A percentile compares a stretch with the other conserved stretches of the same genome.
These are phyloP conservation scores for Zelonia costaricensis DNA, from an alignment of 208 protist species.

Conservation along the genomic window DNA sequence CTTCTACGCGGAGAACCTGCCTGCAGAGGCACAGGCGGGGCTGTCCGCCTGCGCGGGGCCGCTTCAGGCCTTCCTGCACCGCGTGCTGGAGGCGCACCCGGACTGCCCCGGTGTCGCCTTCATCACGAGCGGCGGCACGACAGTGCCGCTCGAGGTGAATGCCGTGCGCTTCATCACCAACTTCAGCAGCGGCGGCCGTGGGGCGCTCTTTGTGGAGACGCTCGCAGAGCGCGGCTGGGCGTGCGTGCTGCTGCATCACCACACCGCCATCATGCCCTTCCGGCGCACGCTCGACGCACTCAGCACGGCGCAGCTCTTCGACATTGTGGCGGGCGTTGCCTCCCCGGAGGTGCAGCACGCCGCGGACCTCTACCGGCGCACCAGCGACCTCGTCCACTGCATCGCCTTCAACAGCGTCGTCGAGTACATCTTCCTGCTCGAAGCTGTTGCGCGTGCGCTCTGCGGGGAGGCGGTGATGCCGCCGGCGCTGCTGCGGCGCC, in stretches of 20 bases:
- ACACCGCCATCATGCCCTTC: slow-evolving; percentile 56
- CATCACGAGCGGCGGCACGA: slow-evolving; percentile 82
- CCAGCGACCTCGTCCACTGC: slow-evolving; percentile 38
- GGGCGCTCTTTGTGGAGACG: slow-evolving; percentile 64
- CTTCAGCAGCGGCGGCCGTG: slow-evolving; percentile 83
- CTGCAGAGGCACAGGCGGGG: slow-evolving; percentile 8
- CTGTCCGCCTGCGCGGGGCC: slow-evolving; percentile 35
- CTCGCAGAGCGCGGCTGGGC: slow-evolving; percentile 68
- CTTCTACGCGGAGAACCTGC: slow-evolving; percentile 73
- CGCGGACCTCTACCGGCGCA: slow-evolving; percentile 33
- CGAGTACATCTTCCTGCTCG: slow-evolving; percentile 81
- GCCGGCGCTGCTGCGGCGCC: slow-evolving; percentile 14
- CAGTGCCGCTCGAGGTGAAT: slow-evolving; percentile 80
- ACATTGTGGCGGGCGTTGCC: too few species aligned
- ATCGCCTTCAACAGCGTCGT: slow-evolving; percentile 76
- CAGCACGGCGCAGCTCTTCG: slow-evolving; percentile 52
- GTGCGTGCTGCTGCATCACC: slow-evolving; percentile 70
- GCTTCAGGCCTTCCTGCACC: slow-evolving; percentile 34
- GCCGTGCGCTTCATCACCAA: slow-evolving; percentile 86
- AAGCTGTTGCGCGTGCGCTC: slow-evolving; percentile 40
- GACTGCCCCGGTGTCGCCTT: slow-evolving; percentile 61
- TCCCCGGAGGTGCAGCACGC: slow-evolving; percentile 28
- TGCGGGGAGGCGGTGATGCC: slow-evolving; percentile 25
- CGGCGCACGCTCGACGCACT: slow-evolving; percentile 52
- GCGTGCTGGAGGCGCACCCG: slow-evolving; percentile 4